Percentiles rank a stretch among this genome's conserved stretches.
Evolutionary conservation across 2,329 filamentous ascomycete genomes (phyloP).

Genomic region (Drechslera avenae): DNA sequence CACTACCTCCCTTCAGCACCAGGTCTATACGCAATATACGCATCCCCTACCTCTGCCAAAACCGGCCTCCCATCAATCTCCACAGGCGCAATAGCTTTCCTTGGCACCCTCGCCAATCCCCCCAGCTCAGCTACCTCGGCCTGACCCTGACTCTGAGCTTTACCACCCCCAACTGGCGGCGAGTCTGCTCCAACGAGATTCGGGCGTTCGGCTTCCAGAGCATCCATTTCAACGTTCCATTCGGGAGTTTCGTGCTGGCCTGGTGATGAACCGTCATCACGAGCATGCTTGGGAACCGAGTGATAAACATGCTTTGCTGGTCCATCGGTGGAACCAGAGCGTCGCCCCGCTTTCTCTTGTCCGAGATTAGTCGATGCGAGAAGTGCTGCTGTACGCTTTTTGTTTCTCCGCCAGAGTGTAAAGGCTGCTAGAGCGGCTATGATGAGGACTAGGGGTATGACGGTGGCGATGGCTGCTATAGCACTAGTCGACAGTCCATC

Average conservation of each 20-base stretch:
- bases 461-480: slow-evolving; percentile 85
- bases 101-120: slow-evolving; percentile 18
- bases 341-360: slow-evolving; percentile 7
- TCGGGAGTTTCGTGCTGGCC: slow-evolving; percentile 22
- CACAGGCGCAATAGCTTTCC: slow-evolving; percentile 26
- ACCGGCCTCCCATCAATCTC: slow-evolving; percentile 24
- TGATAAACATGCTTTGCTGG: neutral
- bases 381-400: slow-evolving; percentile 11
- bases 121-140: slow-evolving; percentile 15
- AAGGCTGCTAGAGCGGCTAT: slow-evolving; percentile 18
- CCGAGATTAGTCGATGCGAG: slow-evolving; percentile 1
- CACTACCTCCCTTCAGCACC: slow-evolving; percentile 1
- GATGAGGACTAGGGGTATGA: slow-evolving; percentile 87
- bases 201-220: slow-evolving; percentile 19
- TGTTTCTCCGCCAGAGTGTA: slow-evolving; percentile 24
- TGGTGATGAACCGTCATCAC: neutral
- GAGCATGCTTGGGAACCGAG: neutral
- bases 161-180: neutral
- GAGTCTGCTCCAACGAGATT: slow-evolving; percentile 2
- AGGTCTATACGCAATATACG: slow-evolving; percentile 18
- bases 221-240: slow-evolving; percentile 32
- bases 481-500: slow-evolving; percentile 62
- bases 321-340: neutral
- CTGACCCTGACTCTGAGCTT: neutral
- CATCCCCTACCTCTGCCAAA: slow-evolving; percentile 19